A percentile compares a stretch with the other conserved stretches of the same genome.
Evolutionary conservation across 2,329 filamentous ascomycete genomes (phyloP).

Genomic region (Trichophyton verrucosum): DNA sequence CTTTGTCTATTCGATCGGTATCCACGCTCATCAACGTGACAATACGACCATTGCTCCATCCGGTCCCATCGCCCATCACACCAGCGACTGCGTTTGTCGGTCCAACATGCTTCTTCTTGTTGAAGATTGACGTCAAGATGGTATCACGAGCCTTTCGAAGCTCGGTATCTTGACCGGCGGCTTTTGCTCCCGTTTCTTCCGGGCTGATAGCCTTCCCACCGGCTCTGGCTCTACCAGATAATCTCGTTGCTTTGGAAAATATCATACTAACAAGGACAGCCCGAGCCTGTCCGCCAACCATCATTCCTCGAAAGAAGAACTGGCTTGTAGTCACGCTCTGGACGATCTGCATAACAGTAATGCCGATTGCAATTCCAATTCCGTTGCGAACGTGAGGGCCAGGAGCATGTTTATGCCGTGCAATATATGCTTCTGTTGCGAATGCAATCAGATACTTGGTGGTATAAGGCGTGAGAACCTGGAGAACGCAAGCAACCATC

Average conservation of each 20-base stretch:
- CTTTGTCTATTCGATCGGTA: slow-evolving; percentile 82
- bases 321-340: slow-evolving; percentile 77
- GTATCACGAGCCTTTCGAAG: slow-evolving; percentile 33
- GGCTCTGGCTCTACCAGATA: slow-evolving; percentile 78
- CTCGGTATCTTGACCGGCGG: slow-evolving; percentile 30
- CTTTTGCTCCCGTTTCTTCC: slow-evolving; percentile 32
- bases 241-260: slow-evolving; percentile 82
- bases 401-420: slow-evolving; percentile 39
- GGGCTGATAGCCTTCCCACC: slow-evolving; percentile 48
- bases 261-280: slow-evolving; percentile 74
- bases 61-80: slow-evolving; percentile 56
- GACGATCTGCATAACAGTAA: slow-evolving; percentile 71
- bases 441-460: slow-evolving; percentile 80
- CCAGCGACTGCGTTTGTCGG: slow-evolving; percentile 29
- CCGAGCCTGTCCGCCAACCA: slow-evolving; percentile 72
- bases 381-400: slow-evolving; percentile 61
- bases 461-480: slow-evolving; percentile 74
- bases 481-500: slow-evolving; percentile 55
- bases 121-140: slow-evolving; percentile 23
- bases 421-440: slow-evolving; percentile 63
- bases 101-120: slow-evolving; percentile 22
- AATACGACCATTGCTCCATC: slow-evolving; percentile 87
- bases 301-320: slow-evolving; percentile 86
- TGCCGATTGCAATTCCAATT: slow-evolving; percentile 69
- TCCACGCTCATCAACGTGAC: slow-evolving; percentile 92